These are phyloP conservation scores for Fusarium albidum DNA, from an alignment of 2,329 filamentous ascomycete species.

Conservation along the genomic window DNA sequence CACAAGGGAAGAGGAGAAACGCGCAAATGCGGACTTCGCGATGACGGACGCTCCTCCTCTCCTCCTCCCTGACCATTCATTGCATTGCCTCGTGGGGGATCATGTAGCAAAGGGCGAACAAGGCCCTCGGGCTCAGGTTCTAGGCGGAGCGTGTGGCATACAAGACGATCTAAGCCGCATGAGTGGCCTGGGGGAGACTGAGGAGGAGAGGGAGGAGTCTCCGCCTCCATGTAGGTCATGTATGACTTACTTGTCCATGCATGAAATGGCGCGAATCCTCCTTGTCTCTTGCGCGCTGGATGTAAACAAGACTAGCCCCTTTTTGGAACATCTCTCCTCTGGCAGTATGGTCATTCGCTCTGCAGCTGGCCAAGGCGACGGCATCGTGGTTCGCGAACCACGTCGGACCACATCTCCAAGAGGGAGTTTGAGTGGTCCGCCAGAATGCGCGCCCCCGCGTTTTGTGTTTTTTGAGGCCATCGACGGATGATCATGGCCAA, in stretches of 20 bases:
- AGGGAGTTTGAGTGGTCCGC: too few relatives aligned
- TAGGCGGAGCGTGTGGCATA: background rate
- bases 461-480: too few relatives aligned
- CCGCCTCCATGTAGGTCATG: slow-evolving; percentile 24
- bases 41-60: slow-evolving; percentile 6
- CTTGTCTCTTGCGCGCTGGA: too few relatives aligned
- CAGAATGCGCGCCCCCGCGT: too few relatives aligned
- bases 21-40: slow-evolving; percentile 32
- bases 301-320: background rate
- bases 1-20: background rate
- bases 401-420: too few relatives aligned
- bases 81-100: slow-evolving; percentile 10
- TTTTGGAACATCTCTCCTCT: background rate
- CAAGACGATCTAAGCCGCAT: slow-evolving; percentile 3
- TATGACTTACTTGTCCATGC: slow-evolving; percentile 30
- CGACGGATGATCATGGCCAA: too few relatives aligned
- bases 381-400: background rate
- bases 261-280: slow-evolving; percentile 8
- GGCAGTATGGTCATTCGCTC: background rate
- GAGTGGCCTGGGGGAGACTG: slow-evolving; percentile 8
- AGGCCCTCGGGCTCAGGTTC: background rate
- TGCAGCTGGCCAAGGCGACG: background rate
- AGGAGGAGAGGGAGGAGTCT: background rate
- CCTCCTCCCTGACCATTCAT: too few relatives aligned
- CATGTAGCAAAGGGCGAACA: slow-evolving; percentile 1